Evolutionary conservation across 2,329 filamentous ascomycete species (phyloP).

Genomic region (Arthrobotrys conoides): DNA sequence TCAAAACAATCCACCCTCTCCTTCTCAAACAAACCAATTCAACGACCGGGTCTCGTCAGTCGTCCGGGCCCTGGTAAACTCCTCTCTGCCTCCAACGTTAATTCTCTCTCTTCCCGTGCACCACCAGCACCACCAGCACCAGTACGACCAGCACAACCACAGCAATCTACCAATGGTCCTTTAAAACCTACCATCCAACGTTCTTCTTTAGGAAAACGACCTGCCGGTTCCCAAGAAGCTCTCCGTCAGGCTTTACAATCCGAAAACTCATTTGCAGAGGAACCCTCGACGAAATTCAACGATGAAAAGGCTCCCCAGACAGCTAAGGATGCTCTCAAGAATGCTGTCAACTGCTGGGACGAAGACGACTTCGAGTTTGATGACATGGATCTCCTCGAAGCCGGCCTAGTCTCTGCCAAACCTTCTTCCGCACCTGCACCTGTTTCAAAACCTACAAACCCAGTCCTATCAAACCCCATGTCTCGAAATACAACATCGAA

Average conservation of each 20-base stretch:
- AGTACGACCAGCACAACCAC: not conserved
- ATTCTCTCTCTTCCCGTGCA: slow-evolving; percentile 41
- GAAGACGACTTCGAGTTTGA: slow-evolving; percentile 60
- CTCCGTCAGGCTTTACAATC: slow-evolving; percentile 50
- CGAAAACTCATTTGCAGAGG: slow-evolving; percentile 49
- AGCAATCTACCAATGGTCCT: not conserved
- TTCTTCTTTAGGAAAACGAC: slow-evolving; percentile 49
- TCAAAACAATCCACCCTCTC: slow-evolving; percentile 51
- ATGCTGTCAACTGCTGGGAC: slow-evolving; percentile 55
- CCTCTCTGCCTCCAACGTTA: slow-evolving; percentile 35
- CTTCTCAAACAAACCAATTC: slow-evolving; percentile 41
- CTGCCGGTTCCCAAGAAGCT: slow-evolving; percentile 50
- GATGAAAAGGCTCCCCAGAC: slow-evolving; percentile 46
- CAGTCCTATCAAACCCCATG: not conserved
- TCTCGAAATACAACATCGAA: not conserved
- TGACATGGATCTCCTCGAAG: slow-evolving; percentile 51
- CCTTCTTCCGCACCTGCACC: not conserved
- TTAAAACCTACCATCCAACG: slow-evolving; percentile 23
- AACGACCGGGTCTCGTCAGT: slow-evolving; percentile 12
- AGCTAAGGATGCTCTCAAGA: slow-evolving; percentile 54
- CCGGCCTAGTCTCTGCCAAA: slow-evolving; percentile 37
- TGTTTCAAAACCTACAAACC: not conserved
- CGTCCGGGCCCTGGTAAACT: slow-evolving; percentile 35
- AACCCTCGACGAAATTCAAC: slow-evolving; percentile 20
- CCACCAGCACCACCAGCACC: slow-evolving; percentile 9